Evolutionary conservation across 1,284 basidiomycete species (phyloP), one percentile per base, ranked within the genome.

Genomic region (Volvariella surrecta): DNA sequence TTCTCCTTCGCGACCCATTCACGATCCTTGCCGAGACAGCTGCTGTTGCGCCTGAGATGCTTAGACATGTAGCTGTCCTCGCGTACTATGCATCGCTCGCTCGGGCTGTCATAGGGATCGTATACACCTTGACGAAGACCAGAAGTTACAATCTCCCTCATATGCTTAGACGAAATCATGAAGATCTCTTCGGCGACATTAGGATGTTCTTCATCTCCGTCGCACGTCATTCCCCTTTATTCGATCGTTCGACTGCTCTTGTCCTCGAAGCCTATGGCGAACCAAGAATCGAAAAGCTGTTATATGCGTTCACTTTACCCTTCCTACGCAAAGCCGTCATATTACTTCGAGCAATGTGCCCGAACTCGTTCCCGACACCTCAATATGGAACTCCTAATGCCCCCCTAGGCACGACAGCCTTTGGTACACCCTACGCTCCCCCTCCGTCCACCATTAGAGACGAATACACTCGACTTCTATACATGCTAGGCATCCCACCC

Each of bases 271-370:
- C 79, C 4, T 88, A 86, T 54, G 86, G 86, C 42, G 82, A 89
- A 53, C 79, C 79, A 2, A 70, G 81, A 19, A 82, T 98, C 43
- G 88, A 93, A 56, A 91, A 88, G 62, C 66, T 95, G 40, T 66
- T 98, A 38, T 94, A 95, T 58, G 74, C 81, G 0, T 91, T 94
- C 63, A 94, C 91, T 0, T 69, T 99, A 4, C 93, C 93, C 1
- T 97, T 97, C 72, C 74, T 98, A n/a, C 83, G 94, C 30, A 79
- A 89, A 3, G 89, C 89, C 0, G 83, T 90, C 4, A 89, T 97
- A 32, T 72, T 98, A 7, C 89, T 84, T 50, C 82, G 86, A 10
- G 78, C 89, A 1, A 70, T 92, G 16, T 71, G 87, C 48, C 86
- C 76, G 6, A 68, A 64, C 19, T 70, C 76, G 11, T 82, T 85